Conservation (phyloP, 164 flowering plant species). For the Hamamelis virginiana region DNA sequence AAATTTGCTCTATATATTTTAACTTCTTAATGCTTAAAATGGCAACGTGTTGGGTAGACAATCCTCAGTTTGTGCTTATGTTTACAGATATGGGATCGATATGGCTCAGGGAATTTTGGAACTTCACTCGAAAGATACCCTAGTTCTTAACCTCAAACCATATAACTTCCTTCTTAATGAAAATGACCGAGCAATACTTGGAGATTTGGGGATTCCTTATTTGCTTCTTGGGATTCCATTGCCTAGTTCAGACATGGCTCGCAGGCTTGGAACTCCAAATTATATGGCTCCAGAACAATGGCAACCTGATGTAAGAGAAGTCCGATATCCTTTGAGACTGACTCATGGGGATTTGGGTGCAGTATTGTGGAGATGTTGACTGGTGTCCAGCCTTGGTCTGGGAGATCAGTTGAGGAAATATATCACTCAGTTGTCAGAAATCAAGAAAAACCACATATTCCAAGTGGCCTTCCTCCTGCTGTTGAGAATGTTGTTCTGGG, state of each 20-base stretch:
- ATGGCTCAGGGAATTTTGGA: slow-evolving; percentile 67
- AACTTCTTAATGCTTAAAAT: background rate
- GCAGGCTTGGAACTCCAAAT: slow-evolving; percentile 79
- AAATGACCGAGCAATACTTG: slow-evolving; percentile 58
- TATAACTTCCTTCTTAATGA: slow-evolving; percentile 73
- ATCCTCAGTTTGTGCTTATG: slow-evolving; percentile 9
- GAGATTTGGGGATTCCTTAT: slow-evolving; percentile 79
- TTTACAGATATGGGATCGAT: slow-evolving; percentile 69
- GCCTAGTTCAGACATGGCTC: slow-evolving; percentile 48
- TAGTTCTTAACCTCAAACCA: slow-evolving; percentile 83
- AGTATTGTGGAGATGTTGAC: slow-evolving; percentile 84
- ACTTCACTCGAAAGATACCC: slow-evolving; percentile 65
- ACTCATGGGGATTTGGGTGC: slow-evolving; percentile 97
- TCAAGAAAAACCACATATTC: slow-evolving; percentile 75
- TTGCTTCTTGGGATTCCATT: slow-evolving; percentile 63
- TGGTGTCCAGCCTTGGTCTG: slow-evolving; percentile 80
- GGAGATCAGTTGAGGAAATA: slow-evolving; percentile 66
- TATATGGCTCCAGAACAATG: slow-evolving; percentile 99
- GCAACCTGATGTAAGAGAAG: slow-evolving; percentile 88
- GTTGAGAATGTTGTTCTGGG: slow-evolving; percentile 70
- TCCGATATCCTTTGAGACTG: slow-evolving; percentile 85
- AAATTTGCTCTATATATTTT: background rate
- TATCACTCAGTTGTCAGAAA: slow-evolving; percentile 59
- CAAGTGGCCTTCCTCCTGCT: slow-evolving; percentile 76
- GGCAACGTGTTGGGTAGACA: background rate